A percentile compares a stretch with the other conserved stretches of the same genome.
Evolutionary conservation across 495 filamentous ascomycete genomes (phyloP).

Genomic region (Parathielavia hyrcaniae): DNA sequence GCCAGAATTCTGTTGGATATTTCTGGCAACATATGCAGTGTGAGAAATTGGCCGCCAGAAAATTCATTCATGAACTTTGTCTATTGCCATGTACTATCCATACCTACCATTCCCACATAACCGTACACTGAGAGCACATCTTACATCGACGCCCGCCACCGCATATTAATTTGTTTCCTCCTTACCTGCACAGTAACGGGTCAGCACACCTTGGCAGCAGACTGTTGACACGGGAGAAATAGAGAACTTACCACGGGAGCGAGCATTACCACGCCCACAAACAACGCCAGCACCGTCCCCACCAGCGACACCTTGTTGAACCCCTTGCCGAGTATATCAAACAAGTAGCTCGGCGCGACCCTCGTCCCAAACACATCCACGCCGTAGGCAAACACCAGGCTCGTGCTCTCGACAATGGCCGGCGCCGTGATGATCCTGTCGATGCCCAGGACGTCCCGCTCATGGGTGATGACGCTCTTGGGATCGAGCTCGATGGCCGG

Average conservation of each 20-base stretch:
- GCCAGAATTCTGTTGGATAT: too few species aligned
- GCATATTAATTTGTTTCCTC: conserved; percentile 27
- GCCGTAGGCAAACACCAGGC: conserved; percentile 83
- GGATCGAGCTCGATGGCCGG: conserved; percentile 81
- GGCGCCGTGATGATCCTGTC: conserved; percentile 64
- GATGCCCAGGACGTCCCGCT: conserved; percentile 72
- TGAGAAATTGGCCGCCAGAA: neutral
- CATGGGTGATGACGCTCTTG: conserved; percentile 72
- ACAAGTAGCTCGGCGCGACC: conserved; percentile 74
- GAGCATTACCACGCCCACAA: conserved; percentile 64
- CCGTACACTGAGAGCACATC: neutral
- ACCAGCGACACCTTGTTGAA: conserved; percentile 87
- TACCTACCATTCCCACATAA: neutral
- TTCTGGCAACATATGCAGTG: too few species aligned
- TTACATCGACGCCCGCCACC: conserved; percentile 25
- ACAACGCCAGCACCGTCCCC: conserved; percentile 71
- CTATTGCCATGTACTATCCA: neutral
- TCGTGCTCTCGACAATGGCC: conserved; percentile 85
- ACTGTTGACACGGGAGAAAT: conserved; percentile 1
- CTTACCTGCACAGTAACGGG: conserved; percentile 18
- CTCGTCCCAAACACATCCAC: conserved; percentile 82
- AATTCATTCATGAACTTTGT: neutral
- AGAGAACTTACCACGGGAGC: conserved; percentile 70
- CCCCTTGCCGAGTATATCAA: conserved; percentile 86
- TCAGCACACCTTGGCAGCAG: conserved; percentile 10